phyloP scores from a whole-genome alignment of 768 basidiomycete species.

The Polyporus arcularius region DNA sequence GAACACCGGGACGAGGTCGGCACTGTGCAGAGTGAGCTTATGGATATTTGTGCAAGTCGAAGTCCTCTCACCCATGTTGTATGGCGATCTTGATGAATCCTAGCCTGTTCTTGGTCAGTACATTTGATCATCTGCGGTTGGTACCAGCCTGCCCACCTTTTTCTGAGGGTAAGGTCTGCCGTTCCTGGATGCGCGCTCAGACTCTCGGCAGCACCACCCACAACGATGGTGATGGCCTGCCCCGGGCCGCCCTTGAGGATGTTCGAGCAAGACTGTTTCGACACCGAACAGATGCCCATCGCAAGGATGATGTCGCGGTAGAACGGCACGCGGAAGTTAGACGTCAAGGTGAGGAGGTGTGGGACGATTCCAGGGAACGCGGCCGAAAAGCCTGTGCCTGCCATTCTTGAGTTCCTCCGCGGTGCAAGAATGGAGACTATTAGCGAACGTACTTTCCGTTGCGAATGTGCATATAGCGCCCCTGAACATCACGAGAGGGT shows the following conservation, averaged over 20 bases:
- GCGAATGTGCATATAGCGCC: slow-evolving; percentile 95
- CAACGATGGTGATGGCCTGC: slow-evolving; percentile 86
- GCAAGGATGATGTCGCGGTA: slow-evolving; percentile 90
- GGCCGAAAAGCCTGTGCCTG: slow-evolving; percentile 87
- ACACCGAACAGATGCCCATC: slow-evolving; percentile 91
- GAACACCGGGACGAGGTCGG: slow-evolving; percentile 95
- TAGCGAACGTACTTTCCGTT: slow-evolving; percentile 67
- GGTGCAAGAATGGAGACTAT: background rate
- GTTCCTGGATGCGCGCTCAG: slow-evolving; percentile 96
- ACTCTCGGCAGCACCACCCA: slow-evolving; percentile 95
- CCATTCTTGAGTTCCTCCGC: background rate
- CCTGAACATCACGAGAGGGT: slow-evolving; percentile 43
- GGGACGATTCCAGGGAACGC: slow-evolving; percentile 91
- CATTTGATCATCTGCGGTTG: background rate
- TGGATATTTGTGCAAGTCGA: background rate
- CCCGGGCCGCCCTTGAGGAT: slow-evolving; percentile 57
- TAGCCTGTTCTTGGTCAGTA: slow-evolving; percentile 45
- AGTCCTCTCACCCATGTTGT: slow-evolving; percentile 67
- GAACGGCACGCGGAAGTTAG: slow-evolving; percentile 90
- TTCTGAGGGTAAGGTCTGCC: slow-evolving; percentile 80
- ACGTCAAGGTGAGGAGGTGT: slow-evolving; percentile 87
- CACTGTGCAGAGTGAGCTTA: slow-evolving; percentile 47
- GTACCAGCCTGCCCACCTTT: slow-evolving; percentile 49
- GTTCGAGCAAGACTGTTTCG: slow-evolving; percentile 86
- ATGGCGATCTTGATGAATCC: slow-evolving; percentile 97